A percentile compares a stretch with the other conserved stretches of the same genome.
Conservation (phyloP, 768 basidiomycete species). For the Mycena polygramma region DNA sequence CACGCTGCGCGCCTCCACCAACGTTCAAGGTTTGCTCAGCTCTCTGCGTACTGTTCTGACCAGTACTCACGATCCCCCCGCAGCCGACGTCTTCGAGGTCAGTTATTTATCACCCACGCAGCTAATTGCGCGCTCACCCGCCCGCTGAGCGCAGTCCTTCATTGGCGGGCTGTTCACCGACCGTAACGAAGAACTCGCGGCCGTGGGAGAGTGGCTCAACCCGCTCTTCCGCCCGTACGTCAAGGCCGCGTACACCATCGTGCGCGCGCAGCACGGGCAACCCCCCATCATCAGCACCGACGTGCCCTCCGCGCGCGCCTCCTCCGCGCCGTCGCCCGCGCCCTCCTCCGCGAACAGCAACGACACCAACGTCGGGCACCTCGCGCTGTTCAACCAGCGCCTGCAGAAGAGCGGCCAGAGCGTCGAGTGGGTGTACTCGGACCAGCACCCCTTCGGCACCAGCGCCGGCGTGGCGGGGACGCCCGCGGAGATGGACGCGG, state of each 20-base stretch:
- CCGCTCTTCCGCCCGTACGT: slow-evolving; percentile 75
- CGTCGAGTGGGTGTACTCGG: slow-evolving; percentile 81
- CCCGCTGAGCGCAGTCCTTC: slow-evolving; percentile 65
- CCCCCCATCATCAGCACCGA: slow-evolving; percentile 54
- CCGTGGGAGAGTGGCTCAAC: slow-evolving; percentile 70
- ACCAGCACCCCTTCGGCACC: slow-evolving; percentile 42
- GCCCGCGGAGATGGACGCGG: slow-evolving; percentile 21
- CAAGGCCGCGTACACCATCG: slow-evolving; percentile 69
- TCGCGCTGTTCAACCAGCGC: slow-evolving; percentile 85
- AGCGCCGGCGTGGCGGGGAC: background rate
- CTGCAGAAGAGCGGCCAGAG: slow-evolving; percentile 67
- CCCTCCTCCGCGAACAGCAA: slow-evolving; percentile 37
- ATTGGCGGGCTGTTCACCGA: slow-evolving; percentile 84
- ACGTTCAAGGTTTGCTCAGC: slow-evolving; percentile 74
- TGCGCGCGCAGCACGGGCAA: slow-evolving; percentile 78
- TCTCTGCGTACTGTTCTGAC: slow-evolving; percentile 7
- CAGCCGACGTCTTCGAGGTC: slow-evolving; percentile 88
- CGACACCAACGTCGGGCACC: slow-evolving; percentile 64
- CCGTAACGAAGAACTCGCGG: slow-evolving; percentile 63
- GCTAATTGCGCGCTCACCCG: background rate
- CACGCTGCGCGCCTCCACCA: slow-evolving; percentile 73
- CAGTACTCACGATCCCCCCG: slow-evolving; percentile 16
- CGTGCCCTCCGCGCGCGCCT: background rate
- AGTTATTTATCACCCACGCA: slow-evolving; percentile 27
- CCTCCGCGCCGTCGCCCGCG: slow-evolving; percentile 37